Base-by-base conservation (phyloP, 345 rosid species). In the Aegle marmelos region DNA sequence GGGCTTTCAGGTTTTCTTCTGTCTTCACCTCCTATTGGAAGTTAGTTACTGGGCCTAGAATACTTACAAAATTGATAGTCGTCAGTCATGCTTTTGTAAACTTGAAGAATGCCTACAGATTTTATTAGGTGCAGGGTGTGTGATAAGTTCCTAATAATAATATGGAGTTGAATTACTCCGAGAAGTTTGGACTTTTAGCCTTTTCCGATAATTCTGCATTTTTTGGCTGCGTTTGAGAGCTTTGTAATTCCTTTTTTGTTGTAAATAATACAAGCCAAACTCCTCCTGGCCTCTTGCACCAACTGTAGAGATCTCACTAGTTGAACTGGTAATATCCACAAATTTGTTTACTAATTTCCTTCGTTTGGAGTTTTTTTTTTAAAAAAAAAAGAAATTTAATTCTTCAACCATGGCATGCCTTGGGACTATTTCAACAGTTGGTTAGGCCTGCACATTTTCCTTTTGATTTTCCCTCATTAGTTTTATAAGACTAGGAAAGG, bases 1-100 rank as follows among this genome's bases (percentile, higher is more conserved):
- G 99, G 97, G 53, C 97, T 95, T 81, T 95, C 98, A 90, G 99
- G 98, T 95, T 78, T 70, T 81, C 77, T 73, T 66, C 61, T 2
- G 25, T 33, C 65, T 53, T 31, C 39, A 61, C 39, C 11, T 80
- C 36, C 57, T 17, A 6, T 53, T 53, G 19, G 22, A 53, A 53
- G 57, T 53, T 16, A 53, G 17, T 53, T 53, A 53, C 22, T 17
- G 57, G n/a, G 22, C 57, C 57, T 17, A 53, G 6, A 17, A 53
- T 53, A 16, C 57, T 53, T 53, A 17, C 64, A 48, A 66, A 24
- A 27, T 56, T 24, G 28, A 53, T 63, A 24, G 27, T 70, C 22
- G 4, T 53, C 21, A 21, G 7, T 82, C 28, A 78, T 45, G 50
- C 36, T 73, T 60, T 50, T 10, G 14, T 25, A 37, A 53, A 16